Base-by-base conservation (phyloP, 345 rosid species). In the Carallia pectinifolia region DNA sequence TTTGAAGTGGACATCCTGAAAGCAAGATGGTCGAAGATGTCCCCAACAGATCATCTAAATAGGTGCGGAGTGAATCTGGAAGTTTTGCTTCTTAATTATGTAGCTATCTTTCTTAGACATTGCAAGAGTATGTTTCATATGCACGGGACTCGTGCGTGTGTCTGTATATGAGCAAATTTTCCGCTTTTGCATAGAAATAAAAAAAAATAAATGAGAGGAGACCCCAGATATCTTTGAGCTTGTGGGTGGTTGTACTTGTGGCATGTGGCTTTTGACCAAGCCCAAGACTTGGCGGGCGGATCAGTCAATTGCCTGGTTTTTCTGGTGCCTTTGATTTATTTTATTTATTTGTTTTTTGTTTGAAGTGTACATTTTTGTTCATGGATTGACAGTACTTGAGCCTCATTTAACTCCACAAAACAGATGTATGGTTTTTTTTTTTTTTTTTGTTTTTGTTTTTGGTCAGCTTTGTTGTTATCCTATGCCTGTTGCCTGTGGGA, bases 121-220 rank as follows among this genome's bases (percentile, higher is more conserved):
- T 29, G 30, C 18, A 53, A 30, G 56, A 34, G 68, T 19, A 64
- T 73, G 53, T 68, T 74, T 65, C 17, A 4, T 75, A 33, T 67
- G 68, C 36, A 61, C 65, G 68, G 65, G 62, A 61, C 72, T 67
- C 58, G 69, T 33, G 47, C 63, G 38, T 33, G 47, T 64, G 38
- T 71, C 61, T 71, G 71, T 44, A 73, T 74, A 65, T 58, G 29
- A 44, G 62, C 65, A 52, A 68, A 59, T 44, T 54, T 33, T 7
- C 29, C 10, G 6, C 12, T 65, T 76, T 67, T 73, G 27, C 72
- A 61, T 71, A 60, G 76, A 66, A 83, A 83, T 68, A 78, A 83
- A 59, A 33, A 27, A 19, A 13, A 53, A 1, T 2, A 15, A 31
- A 54, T 66, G 44, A 44, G 65, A 15, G 77, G 58, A 65, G 67